Conservation (phyloP, 352 stramenopile genomes). For the Plasmopara muralis region DNA sequence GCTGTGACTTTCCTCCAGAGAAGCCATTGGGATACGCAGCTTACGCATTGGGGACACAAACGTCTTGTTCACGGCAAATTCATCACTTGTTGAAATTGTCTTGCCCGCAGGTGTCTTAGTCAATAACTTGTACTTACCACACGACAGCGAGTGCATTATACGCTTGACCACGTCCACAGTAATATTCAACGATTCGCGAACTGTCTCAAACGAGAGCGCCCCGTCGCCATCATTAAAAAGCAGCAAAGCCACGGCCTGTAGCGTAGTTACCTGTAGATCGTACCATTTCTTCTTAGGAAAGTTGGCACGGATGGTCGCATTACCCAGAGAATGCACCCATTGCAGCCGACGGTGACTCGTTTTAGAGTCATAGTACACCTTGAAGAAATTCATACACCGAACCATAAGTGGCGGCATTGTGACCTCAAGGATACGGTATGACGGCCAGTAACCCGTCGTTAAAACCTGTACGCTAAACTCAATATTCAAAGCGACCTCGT, state of each 20-base stretch:
- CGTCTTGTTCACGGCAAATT: constrained; percentile 91
- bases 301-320: constrained; percentile 86
- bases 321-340: constrained; percentile 96
- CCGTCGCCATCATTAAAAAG: constrained; percentile 90
- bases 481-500: constrained; percentile 51
- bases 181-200: constrained; percentile 92
- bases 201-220: constrained; percentile 84
- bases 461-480: constrained; percentile 97
- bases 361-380: constrained; percentile 91
- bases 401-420: constrained; percentile 90
- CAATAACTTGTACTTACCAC: constrained; percentile 98
- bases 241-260: constrained; percentile 95
- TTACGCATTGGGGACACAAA: constrained; percentile 96
- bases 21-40: constrained; percentile 98
- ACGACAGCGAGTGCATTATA: constrained; percentile 97
- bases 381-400: constrained; percentile 96
- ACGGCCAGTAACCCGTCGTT: constrained; percentile 98
- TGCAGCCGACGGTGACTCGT: constrained; percentile 93
- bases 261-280: constrained; percentile 96
- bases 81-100: constrained; percentile 93
- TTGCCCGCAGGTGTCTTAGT: constrained; percentile 90
- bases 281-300: constrained; percentile 91
- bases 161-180: constrained; percentile 95
- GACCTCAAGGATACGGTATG: constrained; percentile 96
- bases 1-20: constrained; percentile 96